Conservation (phyloP, 306 rosid species). For the Prunus mira region DNA sequence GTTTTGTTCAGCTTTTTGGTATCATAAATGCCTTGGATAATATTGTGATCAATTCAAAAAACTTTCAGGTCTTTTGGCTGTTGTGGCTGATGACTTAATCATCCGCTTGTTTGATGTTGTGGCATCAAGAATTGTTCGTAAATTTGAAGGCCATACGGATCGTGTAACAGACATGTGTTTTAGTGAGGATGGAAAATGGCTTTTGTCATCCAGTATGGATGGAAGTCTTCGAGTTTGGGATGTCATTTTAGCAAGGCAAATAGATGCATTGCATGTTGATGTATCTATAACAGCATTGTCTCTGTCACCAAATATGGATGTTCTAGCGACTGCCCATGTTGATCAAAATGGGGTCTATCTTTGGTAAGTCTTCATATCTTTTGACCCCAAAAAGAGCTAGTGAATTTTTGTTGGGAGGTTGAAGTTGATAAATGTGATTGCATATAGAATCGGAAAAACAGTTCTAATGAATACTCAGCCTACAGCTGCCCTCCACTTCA, state of each 20-base stretch:
- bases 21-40: background rate
- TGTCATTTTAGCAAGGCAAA: slow-evolving; percentile 81
- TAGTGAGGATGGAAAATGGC: slow-evolving; percentile 99
- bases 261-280: slow-evolving; percentile 77
- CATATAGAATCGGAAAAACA: background rate
- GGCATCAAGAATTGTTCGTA: slow-evolving; percentile 81
- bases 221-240: slow-evolving; percentile 96
- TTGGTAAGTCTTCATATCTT: slow-evolving; percentile 55
- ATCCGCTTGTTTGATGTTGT: slow-evolving; percentile 78
- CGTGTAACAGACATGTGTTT: slow-evolving; percentile 90
- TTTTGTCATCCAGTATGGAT: slow-evolving; percentile 93
- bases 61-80: slow-evolving; percentile 87
- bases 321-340: slow-evolving; percentile 84
- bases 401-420: background rate
- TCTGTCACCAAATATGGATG: slow-evolving; percentile 91
- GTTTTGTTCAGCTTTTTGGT: background rate
- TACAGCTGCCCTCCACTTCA: background rate
- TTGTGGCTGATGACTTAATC: slow-evolving; percentile 65
- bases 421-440: background rate
- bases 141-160: slow-evolving; percentile 89
- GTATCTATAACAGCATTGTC: slow-evolving; percentile 77
- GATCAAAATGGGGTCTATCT: slow-evolving; percentile 87
- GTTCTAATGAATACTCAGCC: background rate
- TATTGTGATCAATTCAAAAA: slow-evolving; percentile 1
- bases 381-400: background rate